Base-by-base conservation (phyloP, 2,329 filamentous ascomycete species). In the Dendryphion nanum region DNA sequence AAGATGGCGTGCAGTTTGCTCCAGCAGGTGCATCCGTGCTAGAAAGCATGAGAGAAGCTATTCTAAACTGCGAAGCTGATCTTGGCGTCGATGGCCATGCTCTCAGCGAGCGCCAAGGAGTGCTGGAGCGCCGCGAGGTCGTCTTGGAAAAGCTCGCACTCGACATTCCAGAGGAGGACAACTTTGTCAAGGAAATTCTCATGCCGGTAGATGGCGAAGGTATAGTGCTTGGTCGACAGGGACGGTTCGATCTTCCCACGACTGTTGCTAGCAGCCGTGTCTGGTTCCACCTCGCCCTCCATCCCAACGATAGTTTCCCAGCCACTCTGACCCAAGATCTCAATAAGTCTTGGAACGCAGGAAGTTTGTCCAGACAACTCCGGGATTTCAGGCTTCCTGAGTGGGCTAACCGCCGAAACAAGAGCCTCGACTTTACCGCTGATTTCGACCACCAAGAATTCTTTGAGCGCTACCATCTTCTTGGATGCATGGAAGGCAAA, bases 381-480 rank as follows among this genome's bases (percentile, higher is more conserved):
- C 86, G 93, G 14, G 81, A 89, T 3, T 98, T 93, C 91, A 81
- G 93, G 55, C 74, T 98, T 13, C 86, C 93, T 0, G 93, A 98
- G 64, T 98, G 93, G 93, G 88, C 90, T 1, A 98, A 97, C 61
- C 83, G 91, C 39, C 81, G 93, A 34, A 94, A 90, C 63, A 89
- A 88, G 62, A 82, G 85, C 54, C 80, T 97, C 2, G 93, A 98
- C 61, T 98, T 95, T 66, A 98, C 93, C 0, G 89, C 90, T 1
- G 93, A 98, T 58, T 98, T 97, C 51, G 93, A 98, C 55, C 73
- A 90, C 4, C 88, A 95, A 13, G 93, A 98, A 63, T 97, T 98
- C 55, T 79, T 83, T 15, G 82, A 84, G 51, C 82, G 93, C 30
- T 98, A 96, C 61, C 75, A 82, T 4, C 74, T 80, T 5, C 77